Base-by-base conservation (phyloP, 2,329 filamentous ascomycete genomes). In the Leptosphaerulina australis region DNA sequence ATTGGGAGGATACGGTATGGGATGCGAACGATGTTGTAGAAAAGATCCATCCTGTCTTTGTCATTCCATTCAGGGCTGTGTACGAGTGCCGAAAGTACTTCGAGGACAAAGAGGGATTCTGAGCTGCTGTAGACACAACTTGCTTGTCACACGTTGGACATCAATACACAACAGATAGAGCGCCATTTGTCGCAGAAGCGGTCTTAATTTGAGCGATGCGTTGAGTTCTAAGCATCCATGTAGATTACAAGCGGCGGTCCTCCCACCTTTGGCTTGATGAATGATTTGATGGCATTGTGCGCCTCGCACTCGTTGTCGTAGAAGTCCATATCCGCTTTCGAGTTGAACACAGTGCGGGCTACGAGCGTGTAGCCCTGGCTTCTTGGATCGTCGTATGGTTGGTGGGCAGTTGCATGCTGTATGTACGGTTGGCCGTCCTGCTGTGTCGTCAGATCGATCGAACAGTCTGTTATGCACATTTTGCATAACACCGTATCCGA, bases 41-140 rank as follows among this genome's bases (percentile, higher is more conserved):
- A 41, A 78, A 87, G 12, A 81, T 90, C 29, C 91, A 97, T 73
- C 93, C 93, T 2, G 82, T 97, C 20, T 97, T 90, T 74, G 88
- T 90, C 55, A 87, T 97, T 59, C 89, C 91, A 4, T 85, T 88
- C 72, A 79, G 83, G 55, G 81, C 81, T 44, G 88, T 87, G 44
- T 82, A 87, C 62, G 78, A 78, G 25, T 85, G 87, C 59, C 82
- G 83, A 70, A 75, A 74, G 53, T 89, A 88, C 74, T 92, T 86
- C 72, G 77, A 79, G 57, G 75, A 75, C 30, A 85, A 83, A 68
- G 74, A 75, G 44, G 79, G 81, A 10, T 85, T 87, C 61, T 85
- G 74, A 60, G 28, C 15, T 10, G 10, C 8, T 47, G 33, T 35
- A 20, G 17, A 39, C 25, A 29, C 8, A n/a, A 8, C 10, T 15